Percentiles rank a stretch among this genome's conserved stretches.
Evolutionary conservation across 2,329 filamentous ascomycete species (phyloP).

Genomic region (Colletotrichum sp.): DNA sequence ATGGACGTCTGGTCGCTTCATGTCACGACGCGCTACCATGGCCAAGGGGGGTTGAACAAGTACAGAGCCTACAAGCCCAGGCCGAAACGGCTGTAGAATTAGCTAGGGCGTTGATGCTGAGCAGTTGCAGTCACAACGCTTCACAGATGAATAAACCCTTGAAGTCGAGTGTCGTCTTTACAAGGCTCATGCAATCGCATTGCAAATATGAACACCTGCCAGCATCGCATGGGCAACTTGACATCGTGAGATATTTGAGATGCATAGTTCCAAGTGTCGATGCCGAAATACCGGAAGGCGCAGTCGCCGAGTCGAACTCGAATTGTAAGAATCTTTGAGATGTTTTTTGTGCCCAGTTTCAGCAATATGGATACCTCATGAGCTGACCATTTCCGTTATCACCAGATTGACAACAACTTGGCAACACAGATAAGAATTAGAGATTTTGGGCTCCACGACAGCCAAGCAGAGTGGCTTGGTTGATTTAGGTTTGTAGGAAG

Average conservation of each 20-base stretch:
- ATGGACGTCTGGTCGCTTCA: neutral
- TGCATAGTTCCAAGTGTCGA: neutral
- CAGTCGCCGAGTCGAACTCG: neutral
- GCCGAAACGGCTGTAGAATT: neutral
- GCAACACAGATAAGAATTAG: neutral
- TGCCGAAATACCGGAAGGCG: neutral
- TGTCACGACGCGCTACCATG: neutral
- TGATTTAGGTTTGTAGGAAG: constrained; percentile 2
- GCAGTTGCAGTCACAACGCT: neutral
- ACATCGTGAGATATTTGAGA: neutral
- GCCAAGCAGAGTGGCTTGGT: neutral
- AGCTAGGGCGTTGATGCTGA: neutral
- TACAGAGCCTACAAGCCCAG: neutral
- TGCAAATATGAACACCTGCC: neutral
- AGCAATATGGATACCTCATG: neutral
- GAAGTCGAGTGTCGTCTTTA: neutral
- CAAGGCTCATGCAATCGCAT: neutral
- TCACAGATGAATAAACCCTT: accelerated
- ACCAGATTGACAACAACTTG: neutral
- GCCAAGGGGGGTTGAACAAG: neutral
- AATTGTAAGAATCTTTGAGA: neutral
- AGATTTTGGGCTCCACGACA: neutral
- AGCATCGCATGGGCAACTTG: neutral
- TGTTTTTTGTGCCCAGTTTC: neutral
- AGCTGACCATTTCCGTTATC: neutral